These are phyloP conservation scores for Mastigamoeba balamuthi DNA, from an alignment of 78 protist species.

Conservation along the genomic window DNA sequence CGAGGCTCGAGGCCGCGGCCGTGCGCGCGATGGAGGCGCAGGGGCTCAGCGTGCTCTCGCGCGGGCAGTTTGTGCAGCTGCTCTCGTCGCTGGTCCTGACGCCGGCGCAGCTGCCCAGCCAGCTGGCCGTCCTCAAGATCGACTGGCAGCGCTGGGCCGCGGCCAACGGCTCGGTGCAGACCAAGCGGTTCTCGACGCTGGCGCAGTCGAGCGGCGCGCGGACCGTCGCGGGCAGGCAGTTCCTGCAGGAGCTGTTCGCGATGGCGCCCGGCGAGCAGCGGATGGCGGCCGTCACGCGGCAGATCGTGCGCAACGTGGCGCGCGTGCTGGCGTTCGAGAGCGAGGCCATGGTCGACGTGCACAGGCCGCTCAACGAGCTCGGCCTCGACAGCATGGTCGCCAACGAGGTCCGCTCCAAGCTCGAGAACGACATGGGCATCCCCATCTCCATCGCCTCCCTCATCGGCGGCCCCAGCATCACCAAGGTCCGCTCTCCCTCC, in stretches of 20 bases:
- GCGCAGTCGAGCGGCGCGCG: neutral
- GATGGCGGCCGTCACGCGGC: neutral
- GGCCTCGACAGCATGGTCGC: neutral
- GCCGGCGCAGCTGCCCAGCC: neutral
- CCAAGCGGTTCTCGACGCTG: neutral
- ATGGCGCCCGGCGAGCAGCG: neutral
- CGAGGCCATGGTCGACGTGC: neutral
- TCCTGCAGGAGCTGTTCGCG: neutral
- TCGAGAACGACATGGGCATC: neutral
- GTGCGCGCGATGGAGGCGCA: neutral
- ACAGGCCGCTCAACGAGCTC: neutral
- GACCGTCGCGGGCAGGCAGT: neutral
- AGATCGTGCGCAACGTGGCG: neutral
- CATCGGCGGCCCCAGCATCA: neutral
- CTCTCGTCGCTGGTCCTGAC: neutral
- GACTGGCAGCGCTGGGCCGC: neutral
- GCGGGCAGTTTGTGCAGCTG: neutral
- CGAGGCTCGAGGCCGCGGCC: neutral
- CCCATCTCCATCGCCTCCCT: neutral
- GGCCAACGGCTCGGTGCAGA: neutral
- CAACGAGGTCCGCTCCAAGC: neutral
- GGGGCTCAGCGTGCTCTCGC: neutral
- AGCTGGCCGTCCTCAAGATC: neutral
- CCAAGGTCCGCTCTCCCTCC: too few relatives aligned
- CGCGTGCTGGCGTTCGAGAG: neutral